Percentiles rank a stretch among this genome's conserved stretches.
phyloP scores from a whole-genome alignment of 2,329 filamentous ascomycete genomes.

The Verticillium klebahnii region DNA sequence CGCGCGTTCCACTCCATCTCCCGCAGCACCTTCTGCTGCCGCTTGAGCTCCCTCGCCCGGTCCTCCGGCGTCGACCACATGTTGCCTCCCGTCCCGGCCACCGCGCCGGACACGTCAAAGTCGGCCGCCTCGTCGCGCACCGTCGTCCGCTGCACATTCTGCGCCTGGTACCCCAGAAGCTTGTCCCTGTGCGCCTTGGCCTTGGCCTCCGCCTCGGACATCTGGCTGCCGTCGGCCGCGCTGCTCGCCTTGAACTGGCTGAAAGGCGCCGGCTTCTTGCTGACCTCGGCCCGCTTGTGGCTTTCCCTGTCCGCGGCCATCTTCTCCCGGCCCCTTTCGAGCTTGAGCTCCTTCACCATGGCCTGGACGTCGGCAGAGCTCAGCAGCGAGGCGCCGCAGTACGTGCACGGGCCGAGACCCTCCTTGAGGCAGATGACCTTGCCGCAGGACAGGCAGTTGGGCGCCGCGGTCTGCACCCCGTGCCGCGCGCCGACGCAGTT shows the following conservation, averaged over 20 bases:
- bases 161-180: constrained; percentile 75
- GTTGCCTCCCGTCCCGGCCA: constrained; percentile 45
- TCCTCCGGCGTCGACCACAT: constrained; percentile 85
- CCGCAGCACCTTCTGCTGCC: constrained; percentile 76
- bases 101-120: constrained; percentile 46
- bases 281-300: constrained; percentile 62
- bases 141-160: constrained; percentile 79
- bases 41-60: constrained; percentile 75
- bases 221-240: constrained; percentile 25
- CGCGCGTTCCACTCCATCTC: constrained; percentile 83
- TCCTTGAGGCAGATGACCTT: constrained; percentile 96
- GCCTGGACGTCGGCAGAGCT: constrained; percentile 69
- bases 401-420: constrained; percentile 90
- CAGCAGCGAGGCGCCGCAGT: constrained; percentile 73
- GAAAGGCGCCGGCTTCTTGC: constrained; percentile 57
- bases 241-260: constrained; percentile 34
- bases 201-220: constrained; percentile 57
- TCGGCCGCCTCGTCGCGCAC: constrained; percentile 79
- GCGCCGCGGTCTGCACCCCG: constrained; percentile 82
- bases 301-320: constrained; percentile 75
- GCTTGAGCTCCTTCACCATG: constrained; percentile 79
- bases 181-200: constrained; percentile 78
- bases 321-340: constrained; percentile 81
- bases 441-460: constrained; percentile 88
- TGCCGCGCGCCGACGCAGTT: constrained; percentile 86